A percentile compares a stretch with the other conserved stretches of the same genome.
phyloP scores from a whole-genome alignment of 2,329 filamentous ascomycete genomes.

The Tolypocladium paradoxum region DNA sequence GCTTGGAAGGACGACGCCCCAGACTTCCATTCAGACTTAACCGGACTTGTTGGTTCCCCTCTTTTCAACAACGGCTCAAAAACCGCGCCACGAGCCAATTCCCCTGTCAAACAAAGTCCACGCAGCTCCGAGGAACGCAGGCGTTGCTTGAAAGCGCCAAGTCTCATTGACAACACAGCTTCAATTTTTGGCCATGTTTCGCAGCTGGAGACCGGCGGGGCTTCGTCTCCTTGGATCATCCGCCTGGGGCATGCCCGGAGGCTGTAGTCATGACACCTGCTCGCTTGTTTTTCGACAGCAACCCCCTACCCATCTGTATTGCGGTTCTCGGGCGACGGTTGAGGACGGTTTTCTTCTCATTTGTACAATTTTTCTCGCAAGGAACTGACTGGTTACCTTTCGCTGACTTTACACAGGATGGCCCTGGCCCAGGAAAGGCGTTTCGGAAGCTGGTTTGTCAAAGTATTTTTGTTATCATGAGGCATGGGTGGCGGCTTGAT shows the following conservation, averaged over 20 bases:
- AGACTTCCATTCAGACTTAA: not conserved
- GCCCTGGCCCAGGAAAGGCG: constrained; percentile 9
- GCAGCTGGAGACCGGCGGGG: not conserved
- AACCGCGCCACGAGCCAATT: not conserved
- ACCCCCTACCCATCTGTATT: not conserved
- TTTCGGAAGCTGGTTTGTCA: constrained; percentile 5
- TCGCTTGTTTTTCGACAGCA: not conserved
- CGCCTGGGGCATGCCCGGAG: not conserved
- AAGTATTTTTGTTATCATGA: constrained; percentile 1
- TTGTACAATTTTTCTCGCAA: constrained; percentile 1
- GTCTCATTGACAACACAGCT: not conserved
- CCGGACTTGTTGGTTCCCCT: not conserved
- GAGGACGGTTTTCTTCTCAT: not conserved
- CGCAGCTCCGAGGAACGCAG: not conserved
- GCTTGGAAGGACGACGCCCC: not conserved
- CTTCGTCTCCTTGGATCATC: not conserved
- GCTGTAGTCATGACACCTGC: not conserved
- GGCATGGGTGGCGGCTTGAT: constrained; percentile 1
- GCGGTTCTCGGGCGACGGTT: not conserved
- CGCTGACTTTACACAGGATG: constrained; percentile 5
- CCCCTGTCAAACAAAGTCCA: not conserved
- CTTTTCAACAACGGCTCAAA: not conserved
- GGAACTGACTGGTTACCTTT: not conserved
- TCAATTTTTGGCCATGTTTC: not conserved
- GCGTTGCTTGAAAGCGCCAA: not conserved